phyloP scores from a whole-genome alignment of 345 rosid genomes.

The Rhodamnia rubescens region DNA sequence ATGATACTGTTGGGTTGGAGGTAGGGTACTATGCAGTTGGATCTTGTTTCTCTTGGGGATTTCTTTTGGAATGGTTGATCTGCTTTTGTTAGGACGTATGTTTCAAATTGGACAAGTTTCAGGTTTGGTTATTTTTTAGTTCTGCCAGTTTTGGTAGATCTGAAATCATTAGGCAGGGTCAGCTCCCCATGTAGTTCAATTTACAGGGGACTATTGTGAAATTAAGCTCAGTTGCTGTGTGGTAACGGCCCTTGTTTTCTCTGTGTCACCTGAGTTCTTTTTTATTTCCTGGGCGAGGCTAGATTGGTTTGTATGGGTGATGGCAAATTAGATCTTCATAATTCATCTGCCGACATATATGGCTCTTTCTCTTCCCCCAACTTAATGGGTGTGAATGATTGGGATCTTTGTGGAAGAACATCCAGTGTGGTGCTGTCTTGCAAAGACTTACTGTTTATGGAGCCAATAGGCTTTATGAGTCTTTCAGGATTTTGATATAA shows the following conservation, averaged over 20 bases:
- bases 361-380: not conserved
- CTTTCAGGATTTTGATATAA: not conserved
- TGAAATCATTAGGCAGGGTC: not conserved
- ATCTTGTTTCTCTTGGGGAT: not conserved
- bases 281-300: not conserved
- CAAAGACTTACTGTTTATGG: not conserved
- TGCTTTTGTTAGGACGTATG: not conserved
- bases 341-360: not conserved
- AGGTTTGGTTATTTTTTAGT: not conserved
- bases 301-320: not conserved
- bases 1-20: not conserved
- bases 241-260: not conserved
- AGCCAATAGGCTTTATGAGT: not conserved
- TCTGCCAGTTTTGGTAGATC: not conserved
- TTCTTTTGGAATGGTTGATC: not conserved
- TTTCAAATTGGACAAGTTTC: not conserved
- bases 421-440: not conserved
- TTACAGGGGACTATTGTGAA: not conserved
- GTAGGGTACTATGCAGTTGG: not conserved
- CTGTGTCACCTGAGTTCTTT: not conserved
- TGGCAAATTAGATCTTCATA: not conserved
- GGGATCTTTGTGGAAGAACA: not conserved
- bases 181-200: not conserved
- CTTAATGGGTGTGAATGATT: not conserved
- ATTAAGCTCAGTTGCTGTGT: not conserved